These are phyloP conservation scores for Zymoseptoria brevis DNA, from an alignment of 2,329 filamentous ascomycete species.

Conservation along the genomic window DNA sequence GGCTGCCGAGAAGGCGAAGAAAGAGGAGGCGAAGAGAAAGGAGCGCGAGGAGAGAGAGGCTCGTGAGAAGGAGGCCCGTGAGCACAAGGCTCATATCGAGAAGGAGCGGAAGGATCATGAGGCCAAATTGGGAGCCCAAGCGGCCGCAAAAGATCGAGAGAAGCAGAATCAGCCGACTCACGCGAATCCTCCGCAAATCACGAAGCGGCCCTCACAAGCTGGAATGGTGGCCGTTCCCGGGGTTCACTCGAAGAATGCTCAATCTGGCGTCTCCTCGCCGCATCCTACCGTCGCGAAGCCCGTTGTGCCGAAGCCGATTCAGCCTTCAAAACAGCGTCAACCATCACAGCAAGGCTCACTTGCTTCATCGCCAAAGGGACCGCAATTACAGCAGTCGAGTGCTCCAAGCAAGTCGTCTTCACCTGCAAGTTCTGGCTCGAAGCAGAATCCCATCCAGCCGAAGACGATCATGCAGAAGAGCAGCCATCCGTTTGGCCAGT, in stretches of 20 bases:
- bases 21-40: constrained; percentile 65
- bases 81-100: constrained; percentile 54
- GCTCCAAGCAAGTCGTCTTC: constrained; percentile 48
- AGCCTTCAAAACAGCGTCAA: constrained; percentile 68
- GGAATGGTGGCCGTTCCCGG: constrained; percentile 49
- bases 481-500: constrained; percentile 50
- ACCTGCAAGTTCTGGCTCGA: constrained; percentile 51
- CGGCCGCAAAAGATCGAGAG: constrained; percentile 31
- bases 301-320: constrained; percentile 71
- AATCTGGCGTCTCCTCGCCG: constrained; percentile 60
- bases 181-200: constrained; percentile 33
- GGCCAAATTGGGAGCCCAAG: constrained; percentile 39
- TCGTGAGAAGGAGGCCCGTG: constrained; percentile 68
- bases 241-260: constrained; percentile 46
- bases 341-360: constrained; percentile 70
- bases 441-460: constrained; percentile 57
- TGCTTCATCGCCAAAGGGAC: constrained; percentile 60
- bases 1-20: constrained; percentile 71
- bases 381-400: constrained; percentile 42
- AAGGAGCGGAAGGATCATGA: constrained; percentile 56
- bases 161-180: constrained; percentile 36
- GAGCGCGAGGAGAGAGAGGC: constrained; percentile 55
- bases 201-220: constrained; percentile 52
- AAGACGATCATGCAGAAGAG: constrained; percentile 56
- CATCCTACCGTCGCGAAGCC: constrained; percentile 73